These are phyloP conservation scores for Eimeria acervulina DNA, from an alignment of 169 alveolate species.

Conservation along the genomic window DNA sequence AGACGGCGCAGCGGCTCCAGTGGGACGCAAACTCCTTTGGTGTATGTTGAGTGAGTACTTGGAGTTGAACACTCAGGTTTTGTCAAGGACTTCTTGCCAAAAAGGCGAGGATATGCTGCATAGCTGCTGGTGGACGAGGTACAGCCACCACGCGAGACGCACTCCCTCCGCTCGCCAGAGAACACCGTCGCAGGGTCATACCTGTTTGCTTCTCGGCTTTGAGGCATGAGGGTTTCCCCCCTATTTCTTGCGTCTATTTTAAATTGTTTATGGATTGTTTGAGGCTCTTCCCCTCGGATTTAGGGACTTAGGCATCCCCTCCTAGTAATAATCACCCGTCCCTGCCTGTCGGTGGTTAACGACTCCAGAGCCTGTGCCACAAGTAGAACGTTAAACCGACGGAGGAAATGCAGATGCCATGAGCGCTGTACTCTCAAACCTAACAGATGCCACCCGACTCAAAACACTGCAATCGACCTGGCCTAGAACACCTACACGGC, in stretches of 20 bases:
- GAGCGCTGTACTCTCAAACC: not conserved
- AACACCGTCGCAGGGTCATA: slow-evolving; percentile 10
- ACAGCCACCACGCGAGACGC: slow-evolving; percentile 32
- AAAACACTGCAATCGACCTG: not conserved
- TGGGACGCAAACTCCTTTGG: not conserved
- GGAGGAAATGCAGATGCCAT: not conserved
- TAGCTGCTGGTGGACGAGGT: not conserved
- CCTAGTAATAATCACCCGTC: too few species aligned
- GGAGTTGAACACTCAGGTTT: not conserved
- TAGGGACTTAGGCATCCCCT: not conserved
- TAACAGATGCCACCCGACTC: not conserved
- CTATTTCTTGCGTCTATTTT: not conserved
- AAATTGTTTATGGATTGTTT: not conserved
- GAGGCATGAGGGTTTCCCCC: not conserved
- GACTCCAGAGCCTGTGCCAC: not conserved
- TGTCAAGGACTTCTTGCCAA: not conserved
- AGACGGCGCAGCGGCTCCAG: slow-evolving; percentile 22
- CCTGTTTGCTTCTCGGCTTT: not conserved
- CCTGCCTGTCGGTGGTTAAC: not conserved
- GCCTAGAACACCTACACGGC: not conserved
- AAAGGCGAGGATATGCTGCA: not conserved
- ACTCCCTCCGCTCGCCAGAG: slow-evolving; percentile 27
- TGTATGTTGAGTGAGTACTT: not conserved
- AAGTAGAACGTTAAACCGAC: not conserved
- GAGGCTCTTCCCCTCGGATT: not conserved